Evolutionary conservation across 495 filamentous ascomycete species (phyloP), one percentile per base, ranked within the genome.

Genomic region (Neurospora africana): DNA sequence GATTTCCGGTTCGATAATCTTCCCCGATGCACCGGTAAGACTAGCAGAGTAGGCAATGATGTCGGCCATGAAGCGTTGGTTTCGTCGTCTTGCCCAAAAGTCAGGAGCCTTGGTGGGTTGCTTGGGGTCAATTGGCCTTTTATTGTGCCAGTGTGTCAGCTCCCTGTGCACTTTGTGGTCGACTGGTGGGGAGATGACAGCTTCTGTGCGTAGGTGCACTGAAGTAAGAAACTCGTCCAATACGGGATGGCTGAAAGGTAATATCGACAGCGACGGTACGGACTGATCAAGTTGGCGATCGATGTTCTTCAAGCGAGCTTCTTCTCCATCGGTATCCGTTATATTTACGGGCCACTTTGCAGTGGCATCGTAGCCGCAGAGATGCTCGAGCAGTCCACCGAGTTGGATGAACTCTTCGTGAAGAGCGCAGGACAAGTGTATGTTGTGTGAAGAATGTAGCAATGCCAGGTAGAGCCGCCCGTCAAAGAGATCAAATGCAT

Each of bases 41-140:
- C 90, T 92, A 13, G 87, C 90, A 2, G 91, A 89, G 78, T 93
- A 94, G 3, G 83, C 80, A 67, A 81, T 82, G 80, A 92, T 91
- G 70, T 91, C 88, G 0, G 82, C 82, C 85, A 90, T 88, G 76
- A 85, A 85, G 72, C 87, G 86, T 72, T 91, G 86, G 2, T 79
- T 80, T 72, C 79, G 82, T 47, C 77, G 78, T 67, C 43, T 71
- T 7, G 79, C 77, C 33, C 33, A 74, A 38, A 75, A 78, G 4
- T 73, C 77, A 68, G 53, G 65, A n/a, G 53, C 68, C n/a, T 74
- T 72, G 23, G 79, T 74, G 9, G 73, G 21, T 21, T 67, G 15
- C 73, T 85, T 87, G 0, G 77, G 75, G 71, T 85, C 84, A 10
- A 91, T 53, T 2, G 80, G 82, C 37, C 81, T 85, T 43, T 86